Percentiles rank a stretch among this genome's conserved stretches.
phyloP scores from a whole-genome alignment of 352 stramenopile genomes.

The Pythium sp. region DNA sequence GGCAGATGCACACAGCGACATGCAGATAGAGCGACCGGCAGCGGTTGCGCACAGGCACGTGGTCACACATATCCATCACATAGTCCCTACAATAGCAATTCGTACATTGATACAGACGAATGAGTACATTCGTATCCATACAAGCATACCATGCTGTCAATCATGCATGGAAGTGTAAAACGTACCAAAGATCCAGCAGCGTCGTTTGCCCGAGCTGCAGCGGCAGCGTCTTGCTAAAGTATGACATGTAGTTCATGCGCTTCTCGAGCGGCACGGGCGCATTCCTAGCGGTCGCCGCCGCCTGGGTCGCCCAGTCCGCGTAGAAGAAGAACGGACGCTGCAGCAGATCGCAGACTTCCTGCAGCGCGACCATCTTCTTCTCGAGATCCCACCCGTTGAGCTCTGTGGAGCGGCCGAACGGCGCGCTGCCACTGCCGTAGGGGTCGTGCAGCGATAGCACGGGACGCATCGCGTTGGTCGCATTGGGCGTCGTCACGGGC shows the following conservation, averaged over 20 bases:
- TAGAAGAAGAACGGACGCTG: constrained; percentile 78
- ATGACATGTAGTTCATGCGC: constrained; percentile 50
- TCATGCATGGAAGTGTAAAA: constrained; percentile 2
- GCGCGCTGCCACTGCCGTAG: constrained; percentile 20
- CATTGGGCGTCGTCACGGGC: constrained; percentile 17
- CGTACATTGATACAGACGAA: background rate
- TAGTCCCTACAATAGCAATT: constrained; percentile 43
- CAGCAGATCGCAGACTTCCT: constrained; percentile 58
- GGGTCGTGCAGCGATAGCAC: constrained; percentile 31
- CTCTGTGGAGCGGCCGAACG: constrained; percentile 36
- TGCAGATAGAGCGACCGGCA: constrained; percentile 72
- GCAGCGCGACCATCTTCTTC: constrained; percentile 69
- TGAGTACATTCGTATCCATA: background rate
- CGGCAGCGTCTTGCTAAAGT: constrained; percentile 76
- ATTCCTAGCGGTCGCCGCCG: constrained; percentile 19
- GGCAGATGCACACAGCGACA: constrained; percentile 63
- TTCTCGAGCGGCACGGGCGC: constrained; percentile 35
- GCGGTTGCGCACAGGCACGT: constrained; percentile 68
- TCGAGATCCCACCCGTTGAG: constrained; percentile 77
- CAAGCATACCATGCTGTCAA: background rate
- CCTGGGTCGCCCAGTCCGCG: constrained; percentile 48
- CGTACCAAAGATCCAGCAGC: constrained; percentile 73
- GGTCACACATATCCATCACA: constrained; percentile 80
- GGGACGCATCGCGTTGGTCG: constrained; percentile 29
- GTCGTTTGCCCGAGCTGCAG: constrained; percentile 62